Percentiles rank a stretch among this genome's conserved stretches.
Conservation (phyloP, 1,284 basidiomycete genomes). For the Pterulicium gracile region DNA sequence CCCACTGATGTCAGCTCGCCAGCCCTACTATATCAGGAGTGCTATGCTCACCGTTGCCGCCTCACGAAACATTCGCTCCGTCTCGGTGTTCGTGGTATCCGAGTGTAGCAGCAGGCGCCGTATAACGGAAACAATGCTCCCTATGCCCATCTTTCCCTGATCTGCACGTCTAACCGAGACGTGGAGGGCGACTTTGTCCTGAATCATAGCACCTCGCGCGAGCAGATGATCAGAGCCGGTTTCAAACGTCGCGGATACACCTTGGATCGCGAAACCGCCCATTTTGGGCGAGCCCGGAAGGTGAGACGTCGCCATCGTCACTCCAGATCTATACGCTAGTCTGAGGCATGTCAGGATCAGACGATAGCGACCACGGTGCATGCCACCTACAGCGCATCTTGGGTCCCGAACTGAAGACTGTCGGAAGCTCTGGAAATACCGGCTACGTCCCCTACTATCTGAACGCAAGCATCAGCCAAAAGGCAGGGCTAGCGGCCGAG, state of each 20-base stretch:
- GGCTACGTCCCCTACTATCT: conserved; percentile 40
- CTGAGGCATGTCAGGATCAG: conserved; percentile 21
- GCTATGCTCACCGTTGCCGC: conserved; percentile 41
- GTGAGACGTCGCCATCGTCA: conserved; percentile 41
- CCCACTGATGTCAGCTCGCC: conserved; percentile 1
- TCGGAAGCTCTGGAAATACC: conserved; percentile 54
- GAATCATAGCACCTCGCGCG: conserved; percentile 56
- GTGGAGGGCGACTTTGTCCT: conserved; percentile 64
- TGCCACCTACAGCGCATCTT: conserved; percentile 57
- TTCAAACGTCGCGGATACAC: conserved; percentile 56
- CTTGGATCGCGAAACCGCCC: conserved; percentile 45
- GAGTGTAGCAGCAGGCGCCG: conserved; percentile 43
- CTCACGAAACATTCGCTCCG: conserved; percentile 42
- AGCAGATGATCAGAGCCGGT: conserved; percentile 54
- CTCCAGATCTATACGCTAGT: conserved; percentile 54
- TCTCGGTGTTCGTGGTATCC: conserved; percentile 33
- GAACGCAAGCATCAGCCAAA: not conserved
- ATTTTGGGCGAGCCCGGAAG: conserved; percentile 28
- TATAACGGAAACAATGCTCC: conserved; percentile 64
- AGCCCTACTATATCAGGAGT: not conserved
- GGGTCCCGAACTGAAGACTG: conserved; percentile 59
- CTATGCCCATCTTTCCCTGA: conserved; percentile 37
- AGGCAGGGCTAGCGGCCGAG: not conserved
- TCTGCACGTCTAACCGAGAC: conserved; percentile 37
- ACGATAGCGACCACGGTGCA: conserved; percentile 9